These are phyloP conservation scores for Hibiscus syriacus DNA, from an alignment of 345 rosid species.

Conservation along the genomic window DNA sequence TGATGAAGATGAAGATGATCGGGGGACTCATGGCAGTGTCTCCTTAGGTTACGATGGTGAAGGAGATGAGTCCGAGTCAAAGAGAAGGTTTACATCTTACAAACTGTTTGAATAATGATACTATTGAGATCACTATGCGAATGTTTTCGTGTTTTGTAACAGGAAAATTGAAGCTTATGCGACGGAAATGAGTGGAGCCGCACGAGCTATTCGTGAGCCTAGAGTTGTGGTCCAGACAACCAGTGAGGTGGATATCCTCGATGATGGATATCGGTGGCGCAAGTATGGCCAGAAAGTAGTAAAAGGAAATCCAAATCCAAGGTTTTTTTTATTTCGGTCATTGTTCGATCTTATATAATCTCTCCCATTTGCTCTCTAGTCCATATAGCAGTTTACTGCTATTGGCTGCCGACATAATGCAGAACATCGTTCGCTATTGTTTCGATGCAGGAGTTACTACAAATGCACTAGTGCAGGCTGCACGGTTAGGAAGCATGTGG, in stretches of 20 bases:
- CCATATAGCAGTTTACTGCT: background rate
- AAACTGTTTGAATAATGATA: background rate
- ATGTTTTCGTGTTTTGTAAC: conserved; percentile 14
- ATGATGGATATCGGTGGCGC: conserved; percentile 97
- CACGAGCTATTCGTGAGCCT: conserved; percentile 90
- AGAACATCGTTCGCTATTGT: background rate
- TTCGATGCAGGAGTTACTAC: conserved; percentile 75
- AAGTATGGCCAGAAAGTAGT: conserved; percentile 99
- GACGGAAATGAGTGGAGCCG: conserved; percentile 85
- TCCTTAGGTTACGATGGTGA: conserved; percentile 58
- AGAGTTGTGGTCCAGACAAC: conserved; percentile 98
- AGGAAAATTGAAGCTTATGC: conserved; percentile 81
- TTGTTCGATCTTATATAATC: background rate
- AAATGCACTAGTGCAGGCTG: conserved; percentile 95
- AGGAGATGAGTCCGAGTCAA: conserved; percentile 80
- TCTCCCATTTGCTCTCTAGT: background rate
- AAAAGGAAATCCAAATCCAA: conserved; percentile 97
- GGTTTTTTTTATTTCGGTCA: conserved; percentile 27
- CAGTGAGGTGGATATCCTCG: conserved; percentile 93
- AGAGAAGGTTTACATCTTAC: conserved; percentile 57
- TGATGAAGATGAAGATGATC: conserved; percentile 72
- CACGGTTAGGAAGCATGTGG: conserved; percentile 92
- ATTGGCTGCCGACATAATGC: background rate
- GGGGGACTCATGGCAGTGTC: conserved; percentile 59
- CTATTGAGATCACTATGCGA: conserved; percentile 4